A percentile compares a stretch with the other conserved stretches of the same genome.
Conservation (phyloP, 495 filamentous ascomycete species). For the Sabuloglossum arenarium region DNA sequence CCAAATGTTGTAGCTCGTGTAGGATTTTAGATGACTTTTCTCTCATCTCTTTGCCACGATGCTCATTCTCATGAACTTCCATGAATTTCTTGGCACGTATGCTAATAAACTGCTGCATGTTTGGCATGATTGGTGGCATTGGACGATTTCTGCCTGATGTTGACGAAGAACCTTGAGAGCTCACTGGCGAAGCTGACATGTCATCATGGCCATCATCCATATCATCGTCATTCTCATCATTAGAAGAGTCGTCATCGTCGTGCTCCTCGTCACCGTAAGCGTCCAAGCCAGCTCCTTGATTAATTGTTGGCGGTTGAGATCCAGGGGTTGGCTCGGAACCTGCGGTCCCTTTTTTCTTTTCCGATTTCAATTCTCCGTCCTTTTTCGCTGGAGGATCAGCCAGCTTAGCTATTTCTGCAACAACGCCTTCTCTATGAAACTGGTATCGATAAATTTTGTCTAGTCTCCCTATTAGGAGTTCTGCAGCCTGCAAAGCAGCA, state of each 20-base stretch:
- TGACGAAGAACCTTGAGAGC: constrained; percentile 33
- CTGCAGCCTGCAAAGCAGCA: constrained; percentile 67
- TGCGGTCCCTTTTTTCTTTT: neutral
- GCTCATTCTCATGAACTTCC: constrained; percentile 57
- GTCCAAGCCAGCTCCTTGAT: neutral
- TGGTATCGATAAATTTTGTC: constrained; percentile 83
- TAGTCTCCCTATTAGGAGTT: constrained; percentile 65
- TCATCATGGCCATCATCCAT: constrained; percentile 39
- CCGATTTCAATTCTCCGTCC: neutral
- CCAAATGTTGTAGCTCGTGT: constrained; percentile 46
- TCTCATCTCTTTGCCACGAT: constrained; percentile 44
- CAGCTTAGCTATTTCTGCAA: constrained; percentile 72
- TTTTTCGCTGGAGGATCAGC: constrained; percentile 18
- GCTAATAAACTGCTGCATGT: constrained; percentile 52
- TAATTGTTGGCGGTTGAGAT: neutral
- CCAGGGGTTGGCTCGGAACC: neutral
- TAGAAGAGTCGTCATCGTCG: constrained; percentile 31
- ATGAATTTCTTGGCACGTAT: constrained; percentile 62
- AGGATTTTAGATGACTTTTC: constrained; percentile 60
- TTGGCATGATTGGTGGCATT: constrained; percentile 30
- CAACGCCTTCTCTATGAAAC: constrained; percentile 93
- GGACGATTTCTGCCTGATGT: constrained; percentile 24
- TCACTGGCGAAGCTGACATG: constrained; percentile 47
- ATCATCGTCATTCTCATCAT: constrained; percentile 32
- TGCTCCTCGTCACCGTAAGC: constrained; percentile 16